Evolutionary conservation across 2,329 filamentous ascomycete genomes (phyloP).

Genomic region (Sclerotinia nivalis): DNA sequence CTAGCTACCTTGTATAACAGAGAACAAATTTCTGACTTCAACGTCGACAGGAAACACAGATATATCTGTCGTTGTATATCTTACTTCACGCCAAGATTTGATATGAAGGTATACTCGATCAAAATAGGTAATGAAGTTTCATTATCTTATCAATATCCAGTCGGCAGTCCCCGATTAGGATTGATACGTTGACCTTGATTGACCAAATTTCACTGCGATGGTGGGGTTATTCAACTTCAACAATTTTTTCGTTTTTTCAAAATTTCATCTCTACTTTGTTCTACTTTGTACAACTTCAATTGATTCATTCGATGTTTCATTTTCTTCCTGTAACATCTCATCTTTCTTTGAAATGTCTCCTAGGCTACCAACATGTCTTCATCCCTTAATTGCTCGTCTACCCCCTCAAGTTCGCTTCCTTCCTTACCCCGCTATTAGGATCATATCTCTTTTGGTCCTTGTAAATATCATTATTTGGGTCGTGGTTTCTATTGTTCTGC

Average conservation of each 20-base stretch:
- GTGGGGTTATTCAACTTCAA: conserved; percentile 10
- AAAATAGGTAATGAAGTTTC: conserved; percentile 18
- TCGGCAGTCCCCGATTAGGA: not conserved
- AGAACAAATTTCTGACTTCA: not conserved
- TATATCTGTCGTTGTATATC: not conserved
- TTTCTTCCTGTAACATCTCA: not conserved
- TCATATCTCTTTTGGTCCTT: conserved; percentile 54
- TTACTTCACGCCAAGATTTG: not conserved
- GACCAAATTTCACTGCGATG: not conserved
- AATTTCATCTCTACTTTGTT: not conserved
- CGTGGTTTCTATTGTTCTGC: conserved; percentile 53
- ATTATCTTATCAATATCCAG: conserved; percentile 11
- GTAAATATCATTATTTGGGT: conserved; percentile 60
- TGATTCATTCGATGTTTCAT: not conserved
- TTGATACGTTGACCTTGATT: conserved; percentile 12
- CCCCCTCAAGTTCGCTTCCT: conserved; percentile 27
- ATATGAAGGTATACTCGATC: not conserved
- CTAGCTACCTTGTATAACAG: not conserved
- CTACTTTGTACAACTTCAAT: not conserved
- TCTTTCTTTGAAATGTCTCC: conserved; percentile 15
- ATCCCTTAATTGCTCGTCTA: conserved; percentile 16
- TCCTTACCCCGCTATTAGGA: conserved; percentile 37
- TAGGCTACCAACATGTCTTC: conserved; percentile 22
- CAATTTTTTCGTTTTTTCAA: not conserved
- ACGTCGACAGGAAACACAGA: not conserved